Evolutionary conservation across 495 filamentous ascomycete genomes (phyloP), one percentile per base, ranked within the genome.

Genomic region (Tuber magnatum): DNA sequence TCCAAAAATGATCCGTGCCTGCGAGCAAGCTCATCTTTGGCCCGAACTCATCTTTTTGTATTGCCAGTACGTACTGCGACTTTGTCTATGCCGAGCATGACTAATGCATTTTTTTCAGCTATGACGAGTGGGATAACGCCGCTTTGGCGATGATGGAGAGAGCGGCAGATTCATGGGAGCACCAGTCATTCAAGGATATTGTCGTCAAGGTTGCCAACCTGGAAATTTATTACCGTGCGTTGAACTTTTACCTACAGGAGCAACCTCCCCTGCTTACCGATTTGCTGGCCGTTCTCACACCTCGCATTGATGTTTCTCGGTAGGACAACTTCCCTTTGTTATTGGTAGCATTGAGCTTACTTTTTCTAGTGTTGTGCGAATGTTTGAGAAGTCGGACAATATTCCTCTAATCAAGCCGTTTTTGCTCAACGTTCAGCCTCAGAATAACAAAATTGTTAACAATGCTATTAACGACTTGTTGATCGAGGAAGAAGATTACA

Each of bases 111-210:
- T 24, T 24, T 73, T 43, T 48, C 12, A 80, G 77, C 61, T 98
- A 98, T 83, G 96, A 99, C 79, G 96, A 99, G 83, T 98, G 92
- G 86, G 96, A 99, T 85, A 99, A 99, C 83, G 95, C 96, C 40
- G 95, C 95, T 38, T 88, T 99, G 74, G 94, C 96, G 46, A 97
- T 99, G 88, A 99, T 99, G 93, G 96, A 99, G 88, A 93, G 95
- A 80, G 92, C 96, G 48, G 91, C 97, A 72, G 94, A 98, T 85
- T 92, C 96, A 4, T 99, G 96, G 96, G 96, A 99, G 84, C 96
- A 99, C 86, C 95, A 98, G 85, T 96, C 94, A 42, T 98, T 99
- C 91, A 98, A 98, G 89, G 96, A 98, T 84, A 97, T 97, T 76
- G 88, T 97, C 74, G 90, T 97, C 86, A 98, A 98, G 89, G 94